These are phyloP conservation scores for Phtheirospermum japonicum DNA, from an alignment of 257 asterid genomes.

Conservation along the genomic window DNA sequence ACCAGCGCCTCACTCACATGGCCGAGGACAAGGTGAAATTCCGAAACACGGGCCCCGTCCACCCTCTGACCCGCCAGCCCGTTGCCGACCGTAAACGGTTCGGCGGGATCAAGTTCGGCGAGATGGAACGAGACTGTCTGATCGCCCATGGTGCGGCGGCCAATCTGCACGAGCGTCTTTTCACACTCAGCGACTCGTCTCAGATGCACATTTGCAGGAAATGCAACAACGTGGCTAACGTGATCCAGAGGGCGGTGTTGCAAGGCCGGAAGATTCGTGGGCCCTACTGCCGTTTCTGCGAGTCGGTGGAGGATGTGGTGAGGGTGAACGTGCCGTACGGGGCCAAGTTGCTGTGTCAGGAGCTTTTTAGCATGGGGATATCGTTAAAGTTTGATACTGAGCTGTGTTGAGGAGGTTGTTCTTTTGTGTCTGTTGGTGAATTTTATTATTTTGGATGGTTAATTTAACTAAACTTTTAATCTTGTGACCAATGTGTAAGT, in stretches of 20 bases:
- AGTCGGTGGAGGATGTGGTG: slow-evolving; percentile 69
- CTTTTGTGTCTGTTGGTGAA: too few species aligned
- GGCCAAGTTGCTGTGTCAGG: slow-evolving; percentile 84
- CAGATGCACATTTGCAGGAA: slow-evolving; percentile 83
- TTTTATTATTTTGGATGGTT: too few species aligned
- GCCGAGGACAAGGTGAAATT: slow-evolving; percentile 94
- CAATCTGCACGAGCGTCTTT: slow-evolving; percentile 82
- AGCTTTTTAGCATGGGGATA: slow-evolving; percentile 92
- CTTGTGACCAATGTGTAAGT: too few species aligned
- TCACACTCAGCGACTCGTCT: slow-evolving; percentile 85
- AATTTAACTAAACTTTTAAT: too few species aligned
- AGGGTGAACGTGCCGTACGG: slow-evolving; percentile 86
- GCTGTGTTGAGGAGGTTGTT: slow-evolving; percentile 59
- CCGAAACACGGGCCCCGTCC: slow-evolving; percentile 89
- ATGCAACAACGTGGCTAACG: slow-evolving; percentile 75
- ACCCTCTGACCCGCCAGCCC: slow-evolving; percentile 96
- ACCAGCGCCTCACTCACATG: slow-evolving; percentile 92
- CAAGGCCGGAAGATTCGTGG: slow-evolving; percentile 81
- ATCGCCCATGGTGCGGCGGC: slow-evolving; percentile 94
- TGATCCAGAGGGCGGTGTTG: slow-evolving; percentile 56
- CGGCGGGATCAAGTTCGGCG: slow-evolving; percentile 91
- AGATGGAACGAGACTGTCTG: slow-evolving; percentile 94
- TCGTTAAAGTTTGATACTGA: slow-evolving; percentile 79
- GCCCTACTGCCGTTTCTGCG: slow-evolving; percentile 79
- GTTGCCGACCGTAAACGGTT: slow-evolving; percentile 91